Percentiles rank a stretch among this genome's conserved stretches.
Conservation (phyloP, 805 yeast species). For the Pichia nakasei region DNA sequence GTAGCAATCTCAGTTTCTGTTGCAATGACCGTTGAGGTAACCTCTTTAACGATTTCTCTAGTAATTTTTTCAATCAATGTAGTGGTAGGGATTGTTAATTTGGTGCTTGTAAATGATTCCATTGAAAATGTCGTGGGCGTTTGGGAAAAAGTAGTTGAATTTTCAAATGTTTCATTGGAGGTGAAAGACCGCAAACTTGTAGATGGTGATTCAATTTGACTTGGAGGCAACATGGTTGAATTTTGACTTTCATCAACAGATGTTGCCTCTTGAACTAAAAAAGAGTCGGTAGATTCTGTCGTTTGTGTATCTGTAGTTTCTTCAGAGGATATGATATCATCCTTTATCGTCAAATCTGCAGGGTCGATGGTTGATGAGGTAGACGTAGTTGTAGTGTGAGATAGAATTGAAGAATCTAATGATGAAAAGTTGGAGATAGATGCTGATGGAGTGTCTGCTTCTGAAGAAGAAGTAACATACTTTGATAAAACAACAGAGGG, state of each 20-base stretch:
- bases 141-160: background rate
- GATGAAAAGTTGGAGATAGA: background rate
- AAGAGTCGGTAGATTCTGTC: background rate
- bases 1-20: constrained; percentile 8
- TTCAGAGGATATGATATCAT: constrained; percentile 4
- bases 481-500: background rate
- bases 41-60: constrained; percentile 10
- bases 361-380: background rate
- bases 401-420: background rate
- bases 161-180: background rate
- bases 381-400: background rate
- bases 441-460: too few species aligned
- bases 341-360: constrained; percentile 2
- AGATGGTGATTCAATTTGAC: background rate
- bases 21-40: constrained; percentile 2
- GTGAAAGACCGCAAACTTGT: too few species aligned
- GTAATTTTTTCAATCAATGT: constrained; percentile 4
- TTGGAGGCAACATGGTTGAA: background rate
- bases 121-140: background rate
- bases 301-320: background rate
- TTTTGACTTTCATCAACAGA: background rate
- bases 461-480: background rate
- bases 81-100: background rate
- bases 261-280: background rate
- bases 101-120: background rate